A percentile compares a stretch with the other conserved stretches of the same genome.
Conservation (phyloP, 345 rosid genomes). For the Brassica rapa region DNA sequence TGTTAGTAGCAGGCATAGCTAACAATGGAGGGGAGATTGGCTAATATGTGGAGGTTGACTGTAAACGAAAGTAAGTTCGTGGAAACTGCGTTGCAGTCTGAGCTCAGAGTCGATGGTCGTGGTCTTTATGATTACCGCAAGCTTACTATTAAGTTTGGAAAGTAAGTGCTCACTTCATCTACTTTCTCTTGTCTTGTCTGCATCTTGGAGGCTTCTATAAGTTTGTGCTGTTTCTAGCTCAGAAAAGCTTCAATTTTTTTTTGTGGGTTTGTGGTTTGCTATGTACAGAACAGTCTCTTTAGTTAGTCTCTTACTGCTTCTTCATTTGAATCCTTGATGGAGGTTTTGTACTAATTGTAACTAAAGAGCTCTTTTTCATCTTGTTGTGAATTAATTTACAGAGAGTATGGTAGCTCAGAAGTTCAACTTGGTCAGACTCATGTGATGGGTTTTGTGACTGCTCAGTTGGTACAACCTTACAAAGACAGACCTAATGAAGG, state of each 20-base stretch:
- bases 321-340: neutral
- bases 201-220: too few species aligned
- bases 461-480: constrained; percentile 87
- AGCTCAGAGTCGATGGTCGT: constrained; percentile 86
- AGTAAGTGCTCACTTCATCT: constrained; percentile 48
- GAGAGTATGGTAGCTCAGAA: constrained; percentile 93
- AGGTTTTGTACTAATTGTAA: neutral
- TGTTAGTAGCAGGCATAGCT: too few species aligned
- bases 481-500: constrained; percentile 92
- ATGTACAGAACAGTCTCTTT: too few species aligned
- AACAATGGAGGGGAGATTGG: constrained; percentile 69
- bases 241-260: too few species aligned
- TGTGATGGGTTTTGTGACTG: constrained; percentile 83
- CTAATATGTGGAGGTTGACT: constrained; percentile 72
- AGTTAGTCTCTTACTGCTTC: too few species aligned
- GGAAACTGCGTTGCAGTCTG: constrained; percentile 77
- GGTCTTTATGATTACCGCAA: constrained; percentile 79
- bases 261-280: too few species aligned
- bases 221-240: too few species aligned
- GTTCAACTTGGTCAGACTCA: constrained; percentile 95
- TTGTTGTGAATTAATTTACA: constrained; percentile 33
- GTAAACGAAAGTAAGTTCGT: constrained; percentile 87
- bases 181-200: neutral
- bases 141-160: constrained; percentile 80
- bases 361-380: neutral